Evolutionary conservation across 345 rosid genomes (phyloP), one percentile per base, ranked within the genome.

Genomic region (Limnanthes douglasii): DNA sequence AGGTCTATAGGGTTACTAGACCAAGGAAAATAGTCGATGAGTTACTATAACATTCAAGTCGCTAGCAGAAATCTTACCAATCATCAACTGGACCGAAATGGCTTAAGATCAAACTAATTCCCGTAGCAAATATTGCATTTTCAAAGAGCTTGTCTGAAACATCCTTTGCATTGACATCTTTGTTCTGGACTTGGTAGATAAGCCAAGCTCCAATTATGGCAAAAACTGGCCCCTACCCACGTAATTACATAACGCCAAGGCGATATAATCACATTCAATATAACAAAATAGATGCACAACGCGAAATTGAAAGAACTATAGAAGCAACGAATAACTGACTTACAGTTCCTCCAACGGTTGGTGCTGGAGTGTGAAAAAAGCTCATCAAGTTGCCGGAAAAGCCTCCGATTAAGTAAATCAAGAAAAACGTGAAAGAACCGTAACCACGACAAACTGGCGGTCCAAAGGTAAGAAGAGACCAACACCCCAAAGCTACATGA

Each of bases 121-220:
- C 88, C 4, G 93, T 60, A 26, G 60, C 55, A 15, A 78, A 36
- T 27, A 81, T 50, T 25, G 97, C 94, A 57, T 81, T 82, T 46
- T 69, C 79, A 56, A 62, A 73, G 78, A 75, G 38, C 12, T 58
- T 65, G 5, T 82, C 93, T 0, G 62, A 50, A 25, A 49, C 61
- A 27, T 70, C 73, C 41, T 60, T 69, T 23, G 57, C 37, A 13
- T 50, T 49, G 31, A 61, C 56, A 41, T 51, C 79, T 45, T 65
- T 78, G 69, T 71, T 73, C 46, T 75, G 94, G 34, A 15, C 17
- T 39, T 82, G 88, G 48, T 70, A 73, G 1, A 73, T 64, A 2
- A 82, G 77, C 93, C 97, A 82, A 19, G 97, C 93, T 51, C 97
- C 94, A 30, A 86, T 78, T 46, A 86, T 35, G 3, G 80, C 75